Conservation (phyloP, 306 rosid genomes). For the Oemleria cerasiformis region DNA sequence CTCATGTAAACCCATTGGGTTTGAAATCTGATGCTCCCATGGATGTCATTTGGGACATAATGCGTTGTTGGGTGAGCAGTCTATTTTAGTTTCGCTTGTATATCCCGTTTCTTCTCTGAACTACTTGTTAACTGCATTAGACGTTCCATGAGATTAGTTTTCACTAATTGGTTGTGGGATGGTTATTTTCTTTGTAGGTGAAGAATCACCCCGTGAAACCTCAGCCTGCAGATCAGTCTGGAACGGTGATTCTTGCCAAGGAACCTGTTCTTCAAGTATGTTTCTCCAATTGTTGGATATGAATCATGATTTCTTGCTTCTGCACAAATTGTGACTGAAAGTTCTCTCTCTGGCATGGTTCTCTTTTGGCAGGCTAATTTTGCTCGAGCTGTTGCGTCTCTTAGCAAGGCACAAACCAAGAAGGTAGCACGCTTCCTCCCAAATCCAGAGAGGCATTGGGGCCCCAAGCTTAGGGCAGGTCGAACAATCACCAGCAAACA, state of each 20-base stretch:
- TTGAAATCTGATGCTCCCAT: constrained; percentile 95
- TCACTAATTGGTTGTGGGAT: neutral
- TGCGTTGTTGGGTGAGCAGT: constrained; percentile 94
- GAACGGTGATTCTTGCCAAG: constrained; percentile 85
- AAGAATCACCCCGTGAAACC: constrained; percentile 92
- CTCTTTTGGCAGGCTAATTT: constrained; percentile 63
- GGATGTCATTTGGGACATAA: constrained; percentile 95
- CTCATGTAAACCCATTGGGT: constrained; percentile 91
- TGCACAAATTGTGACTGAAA: neutral
- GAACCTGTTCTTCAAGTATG: constrained; percentile 90
- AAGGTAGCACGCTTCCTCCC: constrained; percentile 89
- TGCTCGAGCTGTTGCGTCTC: constrained; percentile 83
- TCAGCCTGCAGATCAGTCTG: constrained; percentile 77
- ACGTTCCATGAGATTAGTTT: neutral
- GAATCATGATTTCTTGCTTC: neutral
- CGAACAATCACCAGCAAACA: constrained; percentile 85
- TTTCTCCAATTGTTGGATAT: constrained; percentile 8
- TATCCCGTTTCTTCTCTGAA: neutral
- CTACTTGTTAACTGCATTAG: neutral
- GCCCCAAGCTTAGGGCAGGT: constrained; percentile 94
- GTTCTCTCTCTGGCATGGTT: neutral
- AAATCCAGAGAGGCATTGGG: constrained; percentile 96
- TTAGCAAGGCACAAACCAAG: constrained; percentile 92
- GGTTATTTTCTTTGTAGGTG: constrained; percentile 39
- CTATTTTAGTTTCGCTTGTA: neutral